Evolutionary conservation across 768 basidiomycete species (phyloP), one percentile per base, ranked within the genome.

Genomic region (Boletus huronensis): DNA sequence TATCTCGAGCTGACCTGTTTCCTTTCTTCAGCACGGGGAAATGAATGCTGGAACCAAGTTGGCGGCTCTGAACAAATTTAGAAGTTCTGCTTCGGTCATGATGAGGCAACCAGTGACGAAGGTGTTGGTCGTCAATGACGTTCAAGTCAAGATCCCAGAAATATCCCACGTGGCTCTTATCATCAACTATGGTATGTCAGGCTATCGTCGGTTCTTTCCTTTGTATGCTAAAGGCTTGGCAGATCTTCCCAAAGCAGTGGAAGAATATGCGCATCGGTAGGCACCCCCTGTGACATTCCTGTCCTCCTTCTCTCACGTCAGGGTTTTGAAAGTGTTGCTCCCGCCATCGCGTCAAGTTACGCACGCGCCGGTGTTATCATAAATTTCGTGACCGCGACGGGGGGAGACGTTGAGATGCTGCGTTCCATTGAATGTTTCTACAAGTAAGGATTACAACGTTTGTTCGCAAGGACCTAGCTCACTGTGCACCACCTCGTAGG

Each of bases 371-470:
- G 96, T 28, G 90, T 98, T 50, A 82, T 97, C 56, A 82, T 99
- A 67, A 98, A 96, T 71, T 94, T 98, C 64, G 95, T 98, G 58
- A 97, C 95, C 53, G 96, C 95, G 51, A 94, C 93, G 14, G 94
- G 95, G 29, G 95, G 94, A 39, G 96, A 98, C 70, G 95, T 98
- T 52, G 96, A 98, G 76, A 97, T 98, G 94, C 77, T 98, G 58
- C 83, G 96, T 66, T 91, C 90, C 62, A 98, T 98, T 79, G 96
- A 98, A 78, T 96, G 94, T 80, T 96, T 93, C 76, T 98, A 96
- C 81, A 93, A 93, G 91, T 92, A 61, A 60, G 82, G 55, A 71
- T 69, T 16, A 29, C 11, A 34, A 35, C 1, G 11, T 29, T 38
- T 35, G 26, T 43, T 56, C 17, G 17, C 9, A 35, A 19, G 25